Conservation (phyloP, 108 stramenopile genomes). For the Pelagomonas calceolata region DNA sequence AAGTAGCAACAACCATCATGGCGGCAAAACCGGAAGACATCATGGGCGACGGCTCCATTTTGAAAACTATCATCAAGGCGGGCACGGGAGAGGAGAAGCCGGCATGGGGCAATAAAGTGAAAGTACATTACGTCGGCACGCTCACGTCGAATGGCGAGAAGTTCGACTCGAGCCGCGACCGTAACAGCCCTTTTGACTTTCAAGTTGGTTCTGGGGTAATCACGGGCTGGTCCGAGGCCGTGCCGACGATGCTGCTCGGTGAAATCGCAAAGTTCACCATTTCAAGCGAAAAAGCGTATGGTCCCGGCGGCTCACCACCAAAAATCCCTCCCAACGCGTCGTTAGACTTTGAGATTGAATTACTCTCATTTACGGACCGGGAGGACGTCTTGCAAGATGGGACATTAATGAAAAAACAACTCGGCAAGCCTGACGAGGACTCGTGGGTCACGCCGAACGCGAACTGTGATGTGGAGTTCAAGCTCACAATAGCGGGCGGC, state of each 20-base stretch:
- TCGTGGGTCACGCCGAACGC: not conserved
- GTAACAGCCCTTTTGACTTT: constrained; percentile 21
- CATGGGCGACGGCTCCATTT: too few relatives aligned
- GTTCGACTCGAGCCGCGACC: constrained; percentile 24
- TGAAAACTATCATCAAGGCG: too few relatives aligned
- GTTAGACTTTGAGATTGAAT: constrained; percentile 87
- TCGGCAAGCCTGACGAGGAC: not conserved
- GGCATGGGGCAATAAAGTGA: not conserved
- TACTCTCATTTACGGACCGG: constrained; percentile 64
- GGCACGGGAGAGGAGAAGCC: too few relatives aligned
- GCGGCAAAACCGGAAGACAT: too few relatives aligned
- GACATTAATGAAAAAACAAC: not conserved
- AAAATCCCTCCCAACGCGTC: constrained; percentile 73
- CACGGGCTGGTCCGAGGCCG: constrained; percentile 45
- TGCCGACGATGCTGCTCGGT: constrained; percentile 37
- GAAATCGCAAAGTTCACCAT: constrained; percentile 38
- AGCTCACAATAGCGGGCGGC: not conserved
- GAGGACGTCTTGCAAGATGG: not conserved
- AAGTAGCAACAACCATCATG: too few relatives aligned
- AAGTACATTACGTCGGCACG: constrained; percentile 19
- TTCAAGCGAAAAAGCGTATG: constrained; percentile 79
- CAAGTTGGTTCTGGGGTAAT: constrained; percentile 27
- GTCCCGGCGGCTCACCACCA: constrained; percentile 64
- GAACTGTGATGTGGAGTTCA: not conserved
- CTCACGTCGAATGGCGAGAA: constrained; percentile 18